A percentile compares a stretch with the other conserved stretches of the same genome.
Conservation (phyloP, 1,139 yeast species). For the Blastobotrys buckinghamii region DNA sequence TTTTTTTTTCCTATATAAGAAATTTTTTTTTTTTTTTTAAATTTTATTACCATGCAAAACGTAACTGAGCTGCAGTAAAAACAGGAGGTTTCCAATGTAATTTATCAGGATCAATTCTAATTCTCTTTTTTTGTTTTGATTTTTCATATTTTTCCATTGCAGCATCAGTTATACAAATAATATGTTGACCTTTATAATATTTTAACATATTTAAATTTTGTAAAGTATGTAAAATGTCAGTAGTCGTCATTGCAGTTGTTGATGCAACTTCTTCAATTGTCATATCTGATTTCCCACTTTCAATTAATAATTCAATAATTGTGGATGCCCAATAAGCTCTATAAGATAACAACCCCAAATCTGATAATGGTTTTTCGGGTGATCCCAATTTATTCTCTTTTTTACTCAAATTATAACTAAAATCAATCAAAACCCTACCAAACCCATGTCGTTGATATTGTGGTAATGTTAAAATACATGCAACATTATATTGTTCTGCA, state of each 20-base stretch:
- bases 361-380: slow-evolving; percentile 95
- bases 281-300: slow-evolving; percentile 55
- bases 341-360: slow-evolving; percentile 85
- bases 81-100: slow-evolving; percentile 93
- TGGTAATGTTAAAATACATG: slow-evolving; percentile 92
- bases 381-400: slow-evolving; percentile 90
- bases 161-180: slow-evolving; percentile 83
- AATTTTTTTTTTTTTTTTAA: no score
- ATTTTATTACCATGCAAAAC: slow-evolving; percentile 77
- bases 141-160: slow-evolving; percentile 72
- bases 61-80: slow-evolving; percentile 89
- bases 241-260: slow-evolving; percentile 90
- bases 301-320: slow-evolving; percentile 66
- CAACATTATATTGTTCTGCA: slow-evolving; percentile 64
- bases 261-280: slow-evolving; percentile 90
- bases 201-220: slow-evolving; percentile 85
- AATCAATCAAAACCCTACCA: slow-evolving; percentile 86
- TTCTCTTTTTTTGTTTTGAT: slow-evolving; percentile 66
- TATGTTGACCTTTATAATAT: slow-evolving; percentile 94
- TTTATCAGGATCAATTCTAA: slow-evolving; percentile 64
- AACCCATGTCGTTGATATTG: slow-evolving; percentile 94
- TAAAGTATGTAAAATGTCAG: slow-evolving; percentile 88
- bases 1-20: not conserved
- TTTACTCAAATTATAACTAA: slow-evolving; percentile 82
- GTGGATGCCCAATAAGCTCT: slow-evolving; percentile 97